Evolutionary conservation across 371 early-diverging fungal genomes (phyloP), one percentile per base, ranked within the genome.

Genomic region (Parasitella parasitica): DNA sequence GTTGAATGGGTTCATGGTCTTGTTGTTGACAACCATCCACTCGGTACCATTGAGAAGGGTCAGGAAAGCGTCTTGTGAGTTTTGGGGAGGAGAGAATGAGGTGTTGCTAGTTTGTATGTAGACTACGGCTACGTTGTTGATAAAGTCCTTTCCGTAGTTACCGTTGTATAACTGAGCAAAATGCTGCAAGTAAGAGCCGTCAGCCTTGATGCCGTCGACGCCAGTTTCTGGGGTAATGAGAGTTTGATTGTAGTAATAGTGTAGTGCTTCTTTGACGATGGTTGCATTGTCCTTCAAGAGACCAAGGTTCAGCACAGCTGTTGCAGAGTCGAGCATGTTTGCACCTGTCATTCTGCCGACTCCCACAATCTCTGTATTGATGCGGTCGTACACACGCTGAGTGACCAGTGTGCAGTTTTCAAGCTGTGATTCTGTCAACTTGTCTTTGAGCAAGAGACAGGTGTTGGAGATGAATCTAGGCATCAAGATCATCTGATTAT

Each of bases 181-280:
- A 35, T 71, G 72, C 35, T 71, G 72, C 6, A 71, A 49, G 52
- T 68, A 71, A 11, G 72, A 60, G 15, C 72, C 72, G 26, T 71
- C 72, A 0, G 46, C 38, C 28, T 71, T 67, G 28, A 71, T 48
- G 13, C 72, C 72, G 58, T 67, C 71, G 12, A 36, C 55, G 20
- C 64, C 64, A 0, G 56, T 48, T 32, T 30, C 57, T 3, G 61
- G 53, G 4, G 54, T 43, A 13, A 67, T 46, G 6, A 36, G 6
- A 1, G 69, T 63, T 27, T 67, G 68, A 20, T 54, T 51, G 26
- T 73, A 69, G 38, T 60, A 69, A 50, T 67, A 62, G 28, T 32
- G 24, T 12, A 67, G 28, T 8, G 69, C 73, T 16, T 57, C 43
- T 6, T 16, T 36, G n/a, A 58, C 53, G 7, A 60, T n/a, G 2